Conservation (phyloP, 306 rosid species). For the Macrotyloma uniflorum region DNA sequence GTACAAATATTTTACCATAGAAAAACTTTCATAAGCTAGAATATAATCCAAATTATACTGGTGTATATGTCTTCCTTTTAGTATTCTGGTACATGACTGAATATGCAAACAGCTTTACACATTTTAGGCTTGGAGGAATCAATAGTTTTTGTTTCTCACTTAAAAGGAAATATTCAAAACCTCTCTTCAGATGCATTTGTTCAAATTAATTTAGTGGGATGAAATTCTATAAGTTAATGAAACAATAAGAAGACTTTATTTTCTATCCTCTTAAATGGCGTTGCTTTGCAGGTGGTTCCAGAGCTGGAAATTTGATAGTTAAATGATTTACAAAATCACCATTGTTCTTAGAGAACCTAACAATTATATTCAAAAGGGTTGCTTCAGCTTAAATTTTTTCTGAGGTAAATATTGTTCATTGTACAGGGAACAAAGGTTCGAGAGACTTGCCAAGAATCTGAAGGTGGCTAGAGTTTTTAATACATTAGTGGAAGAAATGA, state of each 20-base stretch:
- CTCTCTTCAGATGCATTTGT: background rate
- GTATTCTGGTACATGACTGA: background rate
- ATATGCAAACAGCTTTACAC: background rate
- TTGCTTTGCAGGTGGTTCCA: background rate
- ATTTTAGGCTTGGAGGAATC: background rate
- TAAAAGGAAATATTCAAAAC: background rate
- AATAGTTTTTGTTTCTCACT: background rate
- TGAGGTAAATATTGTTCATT: conserved; percentile 35
- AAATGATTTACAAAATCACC: background rate
- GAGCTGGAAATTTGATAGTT: background rate
- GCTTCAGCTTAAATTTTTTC: background rate
- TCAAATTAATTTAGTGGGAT: background rate
- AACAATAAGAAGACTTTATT: background rate
- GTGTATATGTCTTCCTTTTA: background rate
- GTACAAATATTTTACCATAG: background rate
- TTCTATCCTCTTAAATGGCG: background rate
- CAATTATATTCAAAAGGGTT: conserved; percentile 7
- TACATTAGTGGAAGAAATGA: conserved; percentile 92
- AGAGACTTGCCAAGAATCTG: conserved; percentile 85
- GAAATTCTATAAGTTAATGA: background rate
- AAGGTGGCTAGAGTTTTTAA: conserved; percentile 95
- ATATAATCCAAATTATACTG: background rate
- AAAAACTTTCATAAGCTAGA: background rate
- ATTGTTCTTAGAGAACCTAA: conserved; percentile 13
- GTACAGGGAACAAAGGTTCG: conserved; percentile 84